These are phyloP conservation scores for Garcileccinum viscosum DNA, from an alignment of 1,284 basidiomycete species.

Conservation along the genomic window DNA sequence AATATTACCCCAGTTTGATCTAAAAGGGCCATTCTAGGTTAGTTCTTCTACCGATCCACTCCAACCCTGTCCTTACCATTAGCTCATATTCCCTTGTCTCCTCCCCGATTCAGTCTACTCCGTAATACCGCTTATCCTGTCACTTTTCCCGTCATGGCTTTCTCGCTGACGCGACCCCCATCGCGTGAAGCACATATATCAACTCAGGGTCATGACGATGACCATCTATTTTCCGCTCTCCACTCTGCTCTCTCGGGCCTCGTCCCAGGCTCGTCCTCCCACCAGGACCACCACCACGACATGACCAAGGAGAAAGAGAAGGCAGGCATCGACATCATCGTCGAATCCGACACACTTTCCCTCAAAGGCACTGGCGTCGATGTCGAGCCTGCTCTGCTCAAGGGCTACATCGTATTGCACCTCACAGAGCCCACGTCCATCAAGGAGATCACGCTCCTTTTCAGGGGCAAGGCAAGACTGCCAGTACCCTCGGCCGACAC, in stretches of 20 bases:
- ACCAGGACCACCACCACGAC: constrained; percentile 40
- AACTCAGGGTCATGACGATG: constrained; percentile 30
- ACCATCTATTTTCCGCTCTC: constrained; percentile 34
- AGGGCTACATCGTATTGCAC: constrained; percentile 79
- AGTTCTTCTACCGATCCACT: background rate
- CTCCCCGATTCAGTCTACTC: constrained; percentile 9
- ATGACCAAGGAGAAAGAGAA: constrained; percentile 55
- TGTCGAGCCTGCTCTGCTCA: constrained; percentile 78
- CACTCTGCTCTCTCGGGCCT: constrained; percentile 36
- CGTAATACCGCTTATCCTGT: constrained; percentile 10
- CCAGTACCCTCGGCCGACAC: constrained; percentile 67
- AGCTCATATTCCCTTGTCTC: background rate
- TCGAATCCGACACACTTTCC: constrained; percentile 72
- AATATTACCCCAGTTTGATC: background rate
- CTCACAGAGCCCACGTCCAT: constrained; percentile 83
- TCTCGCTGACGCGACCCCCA: constrained; percentile 39
- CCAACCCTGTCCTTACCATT: background rate
- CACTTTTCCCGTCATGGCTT: constrained; percentile 34
- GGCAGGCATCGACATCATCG: constrained; percentile 73
- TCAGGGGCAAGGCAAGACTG: constrained; percentile 82
- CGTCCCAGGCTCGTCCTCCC: constrained; percentile 30
- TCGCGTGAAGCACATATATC: constrained; percentile 32
- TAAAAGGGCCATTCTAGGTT: background rate
- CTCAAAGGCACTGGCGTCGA: constrained; percentile 85
- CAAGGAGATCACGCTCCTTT: constrained; percentile 84